Conservation (phyloP, 1,284 basidiomycete genomes). For the Fomitopsis palustris region DNA sequence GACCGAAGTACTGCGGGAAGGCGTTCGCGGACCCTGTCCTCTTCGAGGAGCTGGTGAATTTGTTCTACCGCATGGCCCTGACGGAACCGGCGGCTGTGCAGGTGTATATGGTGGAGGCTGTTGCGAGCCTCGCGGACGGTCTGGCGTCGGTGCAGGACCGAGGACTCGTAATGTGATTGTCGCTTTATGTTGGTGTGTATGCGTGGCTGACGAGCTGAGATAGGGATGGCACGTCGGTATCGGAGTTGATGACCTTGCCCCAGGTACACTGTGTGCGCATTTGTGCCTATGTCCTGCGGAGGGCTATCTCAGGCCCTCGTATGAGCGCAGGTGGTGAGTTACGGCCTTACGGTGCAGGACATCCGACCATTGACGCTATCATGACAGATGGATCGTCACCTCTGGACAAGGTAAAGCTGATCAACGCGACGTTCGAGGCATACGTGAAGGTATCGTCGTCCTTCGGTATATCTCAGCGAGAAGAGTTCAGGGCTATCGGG, state of each 20-base stretch:
- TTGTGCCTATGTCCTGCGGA: constrained; percentile 76
- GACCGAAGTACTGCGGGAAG: constrained; percentile 77
- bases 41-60: constrained; percentile 87
- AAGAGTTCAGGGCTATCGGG: constrained; percentile 79
- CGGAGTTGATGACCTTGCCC: constrained; percentile 36
- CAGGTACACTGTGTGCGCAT: constrained; percentile 77
- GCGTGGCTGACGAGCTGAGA: neutral
- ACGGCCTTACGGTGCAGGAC: no score
- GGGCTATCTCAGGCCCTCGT: constrained; percentile 58
- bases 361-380: neutral
- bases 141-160: constrained; percentile 33
- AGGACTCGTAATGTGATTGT: constrained; percentile 7
- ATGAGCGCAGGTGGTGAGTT: constrained; percentile 55
- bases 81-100: constrained; percentile 79
- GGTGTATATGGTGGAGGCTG: constrained; percentile 70
- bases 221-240: constrained; percentile 36
- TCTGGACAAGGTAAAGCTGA: constrained; percentile 59
- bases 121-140: constrained; percentile 62
- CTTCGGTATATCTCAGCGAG: constrained; percentile 53
- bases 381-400: constrained; percentile 26
- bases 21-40: constrained; percentile 77
- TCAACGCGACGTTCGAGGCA: constrained; percentile 65
- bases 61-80: constrained; percentile 89
- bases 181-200: neutral
- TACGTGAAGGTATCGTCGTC: constrained; percentile 63